These are phyloP conservation scores for Capsicum baccatum DNA, from an alignment of 257 asterid species.

Conservation along the genomic window DNA sequence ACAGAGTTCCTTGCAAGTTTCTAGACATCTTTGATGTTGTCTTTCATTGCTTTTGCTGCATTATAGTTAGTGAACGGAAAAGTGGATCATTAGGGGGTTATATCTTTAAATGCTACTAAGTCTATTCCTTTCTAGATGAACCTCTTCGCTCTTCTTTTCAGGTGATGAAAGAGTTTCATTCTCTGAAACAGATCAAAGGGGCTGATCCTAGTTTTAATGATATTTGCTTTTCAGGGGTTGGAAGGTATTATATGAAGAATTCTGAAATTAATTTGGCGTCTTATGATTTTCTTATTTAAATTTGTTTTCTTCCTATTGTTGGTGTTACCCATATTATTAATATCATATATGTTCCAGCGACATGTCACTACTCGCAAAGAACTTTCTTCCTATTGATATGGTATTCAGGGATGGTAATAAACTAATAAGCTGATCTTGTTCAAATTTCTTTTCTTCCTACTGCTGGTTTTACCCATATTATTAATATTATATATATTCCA, in stretches of 20 bases:
- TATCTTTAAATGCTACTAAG: background rate
- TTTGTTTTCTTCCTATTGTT: slow-evolving; percentile 21
- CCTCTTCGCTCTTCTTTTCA: slow-evolving; percentile 32
- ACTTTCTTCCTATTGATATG: slow-evolving; percentile 83
- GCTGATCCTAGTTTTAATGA: slow-evolving; percentile 86
- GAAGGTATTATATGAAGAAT: slow-evolving; percentile 55
- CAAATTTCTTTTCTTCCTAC: background rate
- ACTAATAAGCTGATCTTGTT: slow-evolving; percentile 60
- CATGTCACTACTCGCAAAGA: slow-evolving; percentile 61
- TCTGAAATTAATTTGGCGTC: background rate
- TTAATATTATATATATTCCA: slow-evolving; percentile 48
- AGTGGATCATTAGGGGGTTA: background rate
- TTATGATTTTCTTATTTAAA: background rate
- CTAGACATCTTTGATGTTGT: slow-evolving; percentile 33
- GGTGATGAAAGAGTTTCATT: slow-evolving; percentile 63
- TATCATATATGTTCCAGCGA: slow-evolving; percentile 61
- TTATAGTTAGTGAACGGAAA: background rate
- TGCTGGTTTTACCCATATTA: slow-evolving; percentile 36
- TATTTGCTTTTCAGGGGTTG: slow-evolving; percentile 92
- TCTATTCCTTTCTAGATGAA: background rate
- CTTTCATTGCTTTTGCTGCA: background rate
- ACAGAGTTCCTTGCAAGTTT: slow-evolving; percentile 28
- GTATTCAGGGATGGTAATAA: slow-evolving; percentile 77
- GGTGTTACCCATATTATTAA: slow-evolving; percentile 35
- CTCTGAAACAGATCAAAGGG: slow-evolving; percentile 80